Conservation (phyloP, 1,284 basidiomycete genomes). For the Moesziomyces sp. region DNA sequence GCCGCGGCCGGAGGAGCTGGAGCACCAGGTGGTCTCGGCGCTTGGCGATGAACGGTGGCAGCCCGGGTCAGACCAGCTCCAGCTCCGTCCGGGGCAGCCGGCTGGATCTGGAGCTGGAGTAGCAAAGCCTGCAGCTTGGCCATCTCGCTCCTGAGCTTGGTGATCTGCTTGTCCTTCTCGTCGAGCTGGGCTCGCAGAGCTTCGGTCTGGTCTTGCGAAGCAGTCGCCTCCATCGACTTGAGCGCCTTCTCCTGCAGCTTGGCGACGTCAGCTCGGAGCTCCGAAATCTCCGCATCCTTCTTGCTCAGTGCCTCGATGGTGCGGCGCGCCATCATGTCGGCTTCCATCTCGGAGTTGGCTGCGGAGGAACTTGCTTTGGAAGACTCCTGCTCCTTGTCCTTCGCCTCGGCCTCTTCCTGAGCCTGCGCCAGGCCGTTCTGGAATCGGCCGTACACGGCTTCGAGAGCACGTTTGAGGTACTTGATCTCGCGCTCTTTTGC, state of each 20-base stretch:
- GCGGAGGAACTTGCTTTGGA: constrained; percentile 4
- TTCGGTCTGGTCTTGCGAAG: constrained; percentile 22
- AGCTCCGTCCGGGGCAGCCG: constrained; percentile 16
- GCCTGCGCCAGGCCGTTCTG: constrained; percentile 69
- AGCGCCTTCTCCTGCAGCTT: constrained; percentile 55
- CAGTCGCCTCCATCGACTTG: constrained; percentile 27
- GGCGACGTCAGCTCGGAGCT: constrained; percentile 51
- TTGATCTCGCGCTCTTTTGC: constrained; percentile 79
- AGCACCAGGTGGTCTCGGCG: constrained; percentile 39
- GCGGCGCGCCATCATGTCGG: constrained; percentile 77
- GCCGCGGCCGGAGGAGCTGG: constrained; percentile 9
- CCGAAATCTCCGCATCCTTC: constrained; percentile 77
- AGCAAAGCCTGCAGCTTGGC: constrained; percentile 50
- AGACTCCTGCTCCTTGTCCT: constrained; percentile 31
- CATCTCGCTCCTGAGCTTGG: constrained; percentile 36
- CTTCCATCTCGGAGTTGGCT: constrained; percentile 70
- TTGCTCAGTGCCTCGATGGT: constrained; percentile 78
- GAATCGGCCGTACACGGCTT: constrained; percentile 84
- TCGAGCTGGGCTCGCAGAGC: constrained; percentile 14
- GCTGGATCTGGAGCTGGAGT: constrained; percentile 49
- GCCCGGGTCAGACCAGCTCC: constrained; percentile 16
- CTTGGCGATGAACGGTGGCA: constrained; percentile 34
- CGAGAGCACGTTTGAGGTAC: constrained; percentile 82
- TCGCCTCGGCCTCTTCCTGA: constrained; percentile 53
- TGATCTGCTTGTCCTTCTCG: constrained; percentile 40